Conservation (phyloP, 2,329 filamentous ascomycete genomes). For the Sclerotinia minor region DNA sequence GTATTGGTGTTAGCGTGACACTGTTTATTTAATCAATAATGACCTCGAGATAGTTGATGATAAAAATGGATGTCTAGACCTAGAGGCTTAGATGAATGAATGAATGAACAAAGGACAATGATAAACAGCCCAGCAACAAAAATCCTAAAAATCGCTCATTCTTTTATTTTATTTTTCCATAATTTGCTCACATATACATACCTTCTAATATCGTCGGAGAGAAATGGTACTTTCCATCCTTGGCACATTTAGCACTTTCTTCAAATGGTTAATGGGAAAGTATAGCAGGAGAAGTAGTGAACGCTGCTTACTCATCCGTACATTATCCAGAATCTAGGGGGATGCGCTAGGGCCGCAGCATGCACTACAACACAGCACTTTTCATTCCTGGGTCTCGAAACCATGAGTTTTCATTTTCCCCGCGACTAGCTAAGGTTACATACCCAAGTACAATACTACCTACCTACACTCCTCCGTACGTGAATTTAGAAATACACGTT, state of each 20-base stretch:
- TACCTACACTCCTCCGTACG: neutral
- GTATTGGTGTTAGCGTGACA: neutral
- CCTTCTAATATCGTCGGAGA: neutral
- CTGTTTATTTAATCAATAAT: no score
- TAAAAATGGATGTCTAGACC: no score
- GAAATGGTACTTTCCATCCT: neutral
- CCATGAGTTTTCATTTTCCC: neutral
- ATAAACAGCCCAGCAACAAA: neutral
- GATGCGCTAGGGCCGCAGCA: neutral
- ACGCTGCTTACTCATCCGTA: neutral
- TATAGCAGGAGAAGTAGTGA: neutral
- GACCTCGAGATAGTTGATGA: no score
- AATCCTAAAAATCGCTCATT: neutral
- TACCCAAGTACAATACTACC: no score
- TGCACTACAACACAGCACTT: neutral
- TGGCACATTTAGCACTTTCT: neutral
- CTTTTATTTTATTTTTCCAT: neutral
- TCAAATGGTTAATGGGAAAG: neutral
- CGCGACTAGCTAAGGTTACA: neutral
- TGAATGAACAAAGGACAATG: neutral
- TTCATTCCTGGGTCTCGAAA: neutral
- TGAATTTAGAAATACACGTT: conserved; percentile 1
- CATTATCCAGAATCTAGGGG: no score
- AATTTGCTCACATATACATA: no score
- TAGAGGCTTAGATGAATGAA: neutral